A percentile compares a stretch with the other conserved stretches of the same genome.
These are phyloP conservation scores for Sesbania bispinosa DNA, from an alignment of 306 rosid species.

Conservation along the genomic window DNA sequence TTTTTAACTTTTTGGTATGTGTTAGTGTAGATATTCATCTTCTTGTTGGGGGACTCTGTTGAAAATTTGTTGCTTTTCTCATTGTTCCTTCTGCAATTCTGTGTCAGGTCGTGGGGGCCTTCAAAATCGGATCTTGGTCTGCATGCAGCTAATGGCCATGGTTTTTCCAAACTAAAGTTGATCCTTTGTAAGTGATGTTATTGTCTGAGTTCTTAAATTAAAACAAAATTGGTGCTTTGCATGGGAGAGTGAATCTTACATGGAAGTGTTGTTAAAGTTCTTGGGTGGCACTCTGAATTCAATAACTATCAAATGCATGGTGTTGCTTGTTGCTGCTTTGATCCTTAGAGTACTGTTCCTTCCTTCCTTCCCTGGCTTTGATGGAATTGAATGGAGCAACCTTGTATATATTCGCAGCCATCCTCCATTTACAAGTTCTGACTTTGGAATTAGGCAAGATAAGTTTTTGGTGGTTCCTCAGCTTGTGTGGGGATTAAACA, in stretches of 20 bases:
- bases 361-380: conserved; percentile 41
- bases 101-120: conserved; percentile 13
- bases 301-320: conserved; percentile 52
- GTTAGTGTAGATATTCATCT: conserved; percentile 13
- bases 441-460: conserved; percentile 39
- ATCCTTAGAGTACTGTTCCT: conserved; percentile 53
- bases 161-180: background rate
- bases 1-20: background rate
- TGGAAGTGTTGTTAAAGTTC: conserved; percentile 51
- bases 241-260: conserved; percentile 31
- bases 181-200: conserved; percentile 19
- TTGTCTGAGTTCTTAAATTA: conserved; percentile 14
- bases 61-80: conserved; percentile 4
- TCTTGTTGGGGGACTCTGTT: background rate
- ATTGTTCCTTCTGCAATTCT: background rate
- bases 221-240: conserved; percentile 18
- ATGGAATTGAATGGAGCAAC: conserved; percentile 41
- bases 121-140: conserved; percentile 6
- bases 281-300: conserved; percentile 48
- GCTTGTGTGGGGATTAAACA: conserved; percentile 90
- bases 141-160: background rate
- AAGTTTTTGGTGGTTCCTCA: conserved; percentile 85
- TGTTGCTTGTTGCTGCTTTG: conserved; percentile 49
- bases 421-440: conserved; percentile 28
- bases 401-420: conserved; percentile 32